Evolutionary conservation across 2,329 filamentous ascomycete genomes (phyloP).

Genomic region (Aspergillus terreus): DNA sequence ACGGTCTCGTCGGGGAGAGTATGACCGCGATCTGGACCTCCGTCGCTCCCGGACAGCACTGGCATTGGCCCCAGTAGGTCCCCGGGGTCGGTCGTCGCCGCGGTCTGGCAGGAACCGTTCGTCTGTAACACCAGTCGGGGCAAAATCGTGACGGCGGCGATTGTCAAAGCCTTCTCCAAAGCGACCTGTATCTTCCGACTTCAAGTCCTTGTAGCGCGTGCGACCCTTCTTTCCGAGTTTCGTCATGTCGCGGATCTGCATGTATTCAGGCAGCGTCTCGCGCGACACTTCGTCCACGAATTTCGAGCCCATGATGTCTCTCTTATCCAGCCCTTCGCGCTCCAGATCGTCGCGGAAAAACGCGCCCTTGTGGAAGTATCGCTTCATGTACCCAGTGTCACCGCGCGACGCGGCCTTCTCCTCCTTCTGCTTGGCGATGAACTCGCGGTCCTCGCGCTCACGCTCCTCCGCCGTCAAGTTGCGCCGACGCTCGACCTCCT

Average conservation of each 20-base stretch:
- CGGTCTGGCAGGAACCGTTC: slow-evolving; percentile 47
- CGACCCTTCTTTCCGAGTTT: slow-evolving; percentile 89
- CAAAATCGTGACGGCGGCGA: slow-evolving; percentile 27
- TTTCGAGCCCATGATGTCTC: slow-evolving; percentile 80
- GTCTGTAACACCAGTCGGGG: slow-evolving; percentile 39
- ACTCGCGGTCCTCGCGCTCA: slow-evolving; percentile 75
- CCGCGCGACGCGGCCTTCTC: slow-evolving; percentile 71
- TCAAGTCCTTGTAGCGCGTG: slow-evolving; percentile 84
- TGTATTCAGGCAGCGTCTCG: slow-evolving; percentile 79
- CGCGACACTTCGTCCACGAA: slow-evolving; percentile 85
- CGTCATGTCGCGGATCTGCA: slow-evolving; percentile 91
- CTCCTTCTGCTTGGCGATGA: slow-evolving; percentile 71
- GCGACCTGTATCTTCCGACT: slow-evolving; percentile 81
- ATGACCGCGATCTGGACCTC: slow-evolving; percentile 43
- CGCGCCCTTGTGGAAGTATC: slow-evolving; percentile 94
- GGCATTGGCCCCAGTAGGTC: slow-evolving; percentile 46
- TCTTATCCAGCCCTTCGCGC: slow-evolving; percentile 68
- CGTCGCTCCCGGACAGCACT: slow-evolving; percentile 37
- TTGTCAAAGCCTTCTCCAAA: slow-evolving; percentile 57
- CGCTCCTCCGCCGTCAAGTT: slow-evolving; percentile 86
- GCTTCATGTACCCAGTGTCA: slow-evolving; percentile 87
- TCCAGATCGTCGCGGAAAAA: slow-evolving; percentile 85
- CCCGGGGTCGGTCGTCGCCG: slow-evolving; percentile 30
- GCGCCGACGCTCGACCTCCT: slow-evolving; percentile 81
- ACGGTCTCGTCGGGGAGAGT: slow-evolving; percentile 45